These are phyloP conservation scores for Gloeostereum incarnatum DNA, from an alignment of 768 basidiomycete genomes.

Conservation along the genomic window DNA sequence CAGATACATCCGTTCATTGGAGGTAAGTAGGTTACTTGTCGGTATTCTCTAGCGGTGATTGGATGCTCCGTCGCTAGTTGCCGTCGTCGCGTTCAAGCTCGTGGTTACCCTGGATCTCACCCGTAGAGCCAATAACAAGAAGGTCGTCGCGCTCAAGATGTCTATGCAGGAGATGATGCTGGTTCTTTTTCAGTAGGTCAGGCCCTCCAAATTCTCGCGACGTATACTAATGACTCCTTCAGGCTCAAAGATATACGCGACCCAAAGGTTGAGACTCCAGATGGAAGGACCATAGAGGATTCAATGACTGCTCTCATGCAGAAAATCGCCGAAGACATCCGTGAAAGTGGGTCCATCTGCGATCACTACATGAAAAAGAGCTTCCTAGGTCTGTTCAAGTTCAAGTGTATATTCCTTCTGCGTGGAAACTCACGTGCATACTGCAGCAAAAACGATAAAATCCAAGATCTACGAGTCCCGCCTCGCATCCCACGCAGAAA, in stretches of 20 bases:
- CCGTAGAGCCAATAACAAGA: slow-evolving; percentile 41
- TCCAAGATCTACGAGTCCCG: slow-evolving; percentile 25
- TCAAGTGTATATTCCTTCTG: neutral
- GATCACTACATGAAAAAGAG: slow-evolving; percentile 37
- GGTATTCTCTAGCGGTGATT: neutral
- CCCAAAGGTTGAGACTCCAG: slow-evolving; percentile 15
- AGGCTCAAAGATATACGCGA: slow-evolving; percentile 21
- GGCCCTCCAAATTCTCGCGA: neutral
- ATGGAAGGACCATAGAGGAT: slow-evolving; percentile 20
- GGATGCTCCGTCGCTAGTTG: slow-evolving; percentile 18
- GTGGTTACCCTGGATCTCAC: slow-evolving; percentile 38
- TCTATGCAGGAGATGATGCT: slow-evolving; percentile 44
- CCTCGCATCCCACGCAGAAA: slow-evolving; percentile 20
- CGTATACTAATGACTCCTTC: neutral
- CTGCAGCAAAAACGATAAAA: slow-evolving; percentile 25
- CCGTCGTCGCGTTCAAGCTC: slow-evolving; percentile 38
- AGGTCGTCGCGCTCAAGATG: slow-evolving; percentile 32
- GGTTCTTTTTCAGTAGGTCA: slow-evolving; percentile 34
- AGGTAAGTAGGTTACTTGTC: slow-evolving; percentile 12
- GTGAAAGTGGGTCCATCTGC: slow-evolving; percentile 31
- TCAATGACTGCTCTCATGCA: slow-evolving; percentile 19
- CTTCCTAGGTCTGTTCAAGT: slow-evolving; percentile 22
- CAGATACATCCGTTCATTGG: slow-evolving; percentile 28
- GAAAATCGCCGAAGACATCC: slow-evolving; percentile 28
- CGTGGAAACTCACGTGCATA: neutral